Evolutionary conservation across 176 grass and related monocot genomes (phyloP), one percentile per base, ranked within the genome.

Genomic region (Oryza meyeriana): DNA sequence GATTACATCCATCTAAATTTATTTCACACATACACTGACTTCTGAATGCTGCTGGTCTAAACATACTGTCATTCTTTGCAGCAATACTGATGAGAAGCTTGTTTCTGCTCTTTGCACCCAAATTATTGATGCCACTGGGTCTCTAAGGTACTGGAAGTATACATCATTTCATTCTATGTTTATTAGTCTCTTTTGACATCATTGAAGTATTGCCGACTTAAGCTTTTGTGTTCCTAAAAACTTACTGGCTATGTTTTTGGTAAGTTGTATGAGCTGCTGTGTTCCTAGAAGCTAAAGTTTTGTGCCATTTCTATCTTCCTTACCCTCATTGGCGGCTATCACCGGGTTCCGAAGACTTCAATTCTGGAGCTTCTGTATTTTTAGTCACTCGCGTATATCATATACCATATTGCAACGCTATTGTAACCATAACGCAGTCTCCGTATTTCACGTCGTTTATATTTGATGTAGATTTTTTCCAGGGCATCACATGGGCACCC

Each of bases 51-150:
- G 8, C 45, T 87, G 44, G 67, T 86, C 40, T 73, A 79, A 76
- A 87, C 64, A 63, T 74, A 45, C 30, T 18, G 61, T 80, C 10
- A 84, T 82, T 67, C 67, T 78, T 74, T 98, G 64, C 75, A 99
- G 96, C 84, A 75, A 90, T 89, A 87, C 87, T 32, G 96, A 99
- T 72, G 96, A 99, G 85, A 99, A 89, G 85, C 96, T 99, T 90
- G 96, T 99, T 33, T 81, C 85, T 72, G 93, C 86, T 83, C 88
- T 98, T 84, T 86, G 90, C 82, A 78, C 70, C 75, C 75, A 66
- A 64, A 83, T 61, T 73, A 75, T 74, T 36, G 83, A 75, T 84
- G 50, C 25, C 20, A 78, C 64, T 39, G 41, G 69, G 64, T 81
- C 82, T 89, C 81, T 86, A 81, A 92, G 92, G 92, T 87, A 89